A percentile compares a stretch with the other conserved stretches of the same genome.
These are phyloP conservation scores for Sphagnum fallax DNA, from an alignment of 228 moss, liverwort and hornwort species.

Conservation along the genomic window DNA sequence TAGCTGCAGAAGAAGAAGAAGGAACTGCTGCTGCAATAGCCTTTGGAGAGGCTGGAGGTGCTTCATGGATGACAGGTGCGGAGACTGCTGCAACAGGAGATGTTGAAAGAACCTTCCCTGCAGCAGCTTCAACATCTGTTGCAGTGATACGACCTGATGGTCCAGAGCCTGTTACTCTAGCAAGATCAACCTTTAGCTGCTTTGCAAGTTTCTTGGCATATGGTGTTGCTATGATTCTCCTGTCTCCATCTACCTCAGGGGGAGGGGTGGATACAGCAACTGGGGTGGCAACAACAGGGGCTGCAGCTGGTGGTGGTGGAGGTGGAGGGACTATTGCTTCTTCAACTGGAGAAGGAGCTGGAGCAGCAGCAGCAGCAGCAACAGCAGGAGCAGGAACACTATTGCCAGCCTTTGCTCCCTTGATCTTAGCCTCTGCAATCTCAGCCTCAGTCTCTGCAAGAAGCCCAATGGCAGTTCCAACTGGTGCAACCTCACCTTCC, in stretches of 20 bases:
- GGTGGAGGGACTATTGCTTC: constrained; percentile 40
- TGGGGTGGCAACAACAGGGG: constrained; percentile 37
- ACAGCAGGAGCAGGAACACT: constrained; percentile 14
- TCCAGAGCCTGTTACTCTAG: constrained; percentile 65
- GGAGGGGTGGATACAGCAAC: constrained; percentile 31
- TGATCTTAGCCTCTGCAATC: constrained; percentile 78
- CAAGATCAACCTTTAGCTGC: constrained; percentile 80
- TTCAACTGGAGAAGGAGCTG: constrained; percentile 12
- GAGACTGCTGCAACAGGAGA: constrained; percentile 10
- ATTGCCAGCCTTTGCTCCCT: constrained; percentile 19
- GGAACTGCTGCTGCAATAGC: constrained; percentile 14
- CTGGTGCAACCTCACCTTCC: constrained; percentile 87
- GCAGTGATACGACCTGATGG: constrained; percentile 83
- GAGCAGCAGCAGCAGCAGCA: constrained; percentile 43
- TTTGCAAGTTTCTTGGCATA: constrained; percentile 98
- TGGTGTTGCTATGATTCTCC: constrained; percentile 80
- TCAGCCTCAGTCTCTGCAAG: constrained; percentile 91
- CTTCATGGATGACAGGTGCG: background rate
- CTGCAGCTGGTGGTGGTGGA: constrained; percentile 20
- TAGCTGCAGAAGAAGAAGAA: constrained; percentile 23
- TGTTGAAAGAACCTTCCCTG: constrained; percentile 26
- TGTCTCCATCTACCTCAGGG: constrained; percentile 45
- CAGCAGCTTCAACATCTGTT: constrained; percentile 79
- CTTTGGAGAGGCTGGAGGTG: constrained; percentile 8
- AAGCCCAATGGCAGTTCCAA: constrained; percentile 90